Base-by-base conservation (phyloP, 306 rosid genomes). In the Ammopiptanthus mongolicus region DNA sequence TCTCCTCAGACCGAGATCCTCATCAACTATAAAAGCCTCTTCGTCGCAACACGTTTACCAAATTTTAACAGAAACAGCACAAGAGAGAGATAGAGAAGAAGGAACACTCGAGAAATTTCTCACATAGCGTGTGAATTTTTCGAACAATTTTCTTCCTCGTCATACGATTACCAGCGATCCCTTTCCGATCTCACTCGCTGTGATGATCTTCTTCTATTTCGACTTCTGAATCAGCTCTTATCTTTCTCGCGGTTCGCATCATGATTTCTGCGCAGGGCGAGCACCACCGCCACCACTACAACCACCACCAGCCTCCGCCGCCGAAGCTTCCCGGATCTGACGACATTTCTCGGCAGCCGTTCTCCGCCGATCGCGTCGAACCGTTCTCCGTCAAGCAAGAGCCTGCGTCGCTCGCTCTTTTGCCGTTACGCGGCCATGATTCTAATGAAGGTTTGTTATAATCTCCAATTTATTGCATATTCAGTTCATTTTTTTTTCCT, bases 261-360 rank as follows among this genome's bases (percentile, higher is more conserved):
- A 88, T 93, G 93, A 88, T 93, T 76, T 82, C 98, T 33, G 96
- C 88, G 31, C 88, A 86, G 59, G 96, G 93, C 69, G 98, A 91
- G 52, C 89, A 77, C 46, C 89, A 81, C 37, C 84, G 58, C 77
- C 88, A 58, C 59, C 88, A 82, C 61, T 84, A 80, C 42, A 80
- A 76, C 70, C 89, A 69, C 63, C 93, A 81, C 2, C 42, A 1
- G n/a, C 47, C 47, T 0, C 48, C n/a, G 15, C 48, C 15, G 80
- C 81, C 80, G 7, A 83, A 71, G 84, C 78, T 78, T 17, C 28
- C 75, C 0, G 89, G 85, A 3, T 61, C 80, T 5, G 57, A 73
- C 36, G 82, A 72, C 61, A 50, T 67, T 5, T 63, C 85, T 23
- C 83, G 88, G 18, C 59, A 7, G 5, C 68, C 47, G 76, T 72